Evolutionary conservation across 148 eudicot species (phyloP).

Genomic region (Chenopodium quinoa): DNA sequence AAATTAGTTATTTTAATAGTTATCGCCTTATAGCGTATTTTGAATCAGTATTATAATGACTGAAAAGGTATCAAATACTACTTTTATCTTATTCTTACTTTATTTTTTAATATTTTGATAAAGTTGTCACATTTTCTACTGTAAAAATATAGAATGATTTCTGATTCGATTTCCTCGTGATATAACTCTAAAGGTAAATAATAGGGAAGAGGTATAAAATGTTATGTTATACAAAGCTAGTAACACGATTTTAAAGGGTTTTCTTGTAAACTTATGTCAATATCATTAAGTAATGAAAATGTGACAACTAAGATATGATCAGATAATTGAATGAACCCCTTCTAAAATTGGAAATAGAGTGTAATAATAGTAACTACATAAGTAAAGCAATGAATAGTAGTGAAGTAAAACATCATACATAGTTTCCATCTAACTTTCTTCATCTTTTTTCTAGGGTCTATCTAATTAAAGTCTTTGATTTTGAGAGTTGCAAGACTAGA

Average conservation of each 20-base stretch:
- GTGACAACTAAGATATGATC: not conserved
- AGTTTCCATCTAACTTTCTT: conserved; percentile 18
- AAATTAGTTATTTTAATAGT: too few species aligned
- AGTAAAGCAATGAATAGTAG: not conserved
- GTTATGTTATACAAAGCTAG: too few species aligned
- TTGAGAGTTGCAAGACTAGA: conserved; percentile 11
- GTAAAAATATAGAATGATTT: too few species aligned
- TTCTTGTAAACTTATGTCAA: too few species aligned
- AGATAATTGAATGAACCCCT: not conserved
- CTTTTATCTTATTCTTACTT: too few species aligned
- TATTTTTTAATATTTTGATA: too few species aligned
- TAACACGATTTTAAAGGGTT: too few species aligned
- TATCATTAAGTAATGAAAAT: too few species aligned
- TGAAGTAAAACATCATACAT: conserved; percentile 8
- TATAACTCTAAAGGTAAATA: too few species aligned
- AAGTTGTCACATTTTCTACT: not conserved
- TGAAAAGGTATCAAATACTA: not conserved
- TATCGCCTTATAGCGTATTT: too few species aligned
- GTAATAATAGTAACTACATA: not conserved
- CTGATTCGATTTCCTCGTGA: too few species aligned
- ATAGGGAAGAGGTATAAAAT: too few species aligned
- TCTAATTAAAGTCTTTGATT: not conserved
- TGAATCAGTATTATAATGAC: not conserved
- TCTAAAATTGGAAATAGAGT: not conserved
- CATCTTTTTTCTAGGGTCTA: not conserved